Evolutionary conservation across 176 grass and related monocot genomes (phyloP).

Genomic region (Oryza brachyantha): DNA sequence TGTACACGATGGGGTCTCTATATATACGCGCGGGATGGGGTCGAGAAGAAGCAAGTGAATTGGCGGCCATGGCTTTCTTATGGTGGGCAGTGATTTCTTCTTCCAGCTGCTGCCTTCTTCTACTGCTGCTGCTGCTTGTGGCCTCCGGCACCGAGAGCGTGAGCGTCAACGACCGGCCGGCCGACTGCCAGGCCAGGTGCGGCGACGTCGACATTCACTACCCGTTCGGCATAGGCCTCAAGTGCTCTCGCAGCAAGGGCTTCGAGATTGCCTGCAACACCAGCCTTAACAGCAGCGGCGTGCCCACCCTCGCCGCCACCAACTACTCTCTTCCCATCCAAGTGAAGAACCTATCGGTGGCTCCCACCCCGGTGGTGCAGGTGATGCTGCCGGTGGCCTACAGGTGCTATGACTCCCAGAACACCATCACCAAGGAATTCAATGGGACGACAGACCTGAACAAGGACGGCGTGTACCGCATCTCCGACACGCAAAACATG

Average conservation of each 20-base stretch:
- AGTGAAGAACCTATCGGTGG: neutral
- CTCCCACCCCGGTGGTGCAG: neutral
- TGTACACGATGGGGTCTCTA: too few species aligned
- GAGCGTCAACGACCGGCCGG: neutral
- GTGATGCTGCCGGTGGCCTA: neutral
- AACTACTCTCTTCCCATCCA: too few species aligned
- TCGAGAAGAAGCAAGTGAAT: too few species aligned
- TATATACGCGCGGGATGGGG: too few species aligned
- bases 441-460: neutral
- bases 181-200: slow-evolving; percentile 24
- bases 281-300: neutral
- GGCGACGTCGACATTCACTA: slow-evolving; percentile 30
- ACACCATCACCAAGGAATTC: neutral
- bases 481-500: neutral
- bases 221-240: slow-evolving; percentile 25
- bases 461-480: neutral
- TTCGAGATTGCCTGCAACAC: slow-evolving; percentile 20
- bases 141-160: neutral
- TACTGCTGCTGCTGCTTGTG: neutral
- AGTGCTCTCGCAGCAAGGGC: slow-evolving; percentile 3
- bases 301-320: neutral
- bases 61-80: too few species aligned
- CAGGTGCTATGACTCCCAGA: neutral
- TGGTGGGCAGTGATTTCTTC: too few species aligned
- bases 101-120: too few species aligned